Evolutionary conservation across 805 yeast genomes (phyloP), one percentile per base, ranked within the genome.

Genomic region (Candida bentonensis): DNA sequence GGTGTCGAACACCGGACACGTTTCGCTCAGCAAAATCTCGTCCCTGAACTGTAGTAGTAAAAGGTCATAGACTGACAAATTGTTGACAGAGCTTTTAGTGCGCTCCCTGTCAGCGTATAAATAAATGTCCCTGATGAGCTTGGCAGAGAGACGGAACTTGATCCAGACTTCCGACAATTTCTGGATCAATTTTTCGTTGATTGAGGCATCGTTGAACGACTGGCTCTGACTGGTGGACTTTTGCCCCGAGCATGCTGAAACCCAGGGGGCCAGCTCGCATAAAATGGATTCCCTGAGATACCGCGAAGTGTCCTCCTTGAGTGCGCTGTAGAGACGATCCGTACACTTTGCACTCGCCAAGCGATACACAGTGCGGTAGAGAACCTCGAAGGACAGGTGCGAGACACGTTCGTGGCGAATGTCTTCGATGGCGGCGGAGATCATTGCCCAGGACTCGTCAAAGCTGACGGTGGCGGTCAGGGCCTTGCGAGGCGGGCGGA

Each of bases 51-150:
- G 59, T 25, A 70, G 71, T 21, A 86, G 66, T 0, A 95, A 94
- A 41, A 79, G 68, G 55, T 87, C 95, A 55, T 79, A 80, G 2
- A 81, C 69, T 46, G 78, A 76, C 63, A 52, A 74, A 78, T 25
- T 62, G 60, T 50, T 81, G 88, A 51, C 76, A 11, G 36, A 30
- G 13, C 20, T 9, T 15, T 30, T 78, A 22, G 87, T 82, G 52
- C 82, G 86, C 0, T 84, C 95, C 39, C 94, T 71, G 56, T 87
- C 94, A 56, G 88, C 61, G 55, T 87, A 87, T 82, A 87, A 79
- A 57, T 85, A 64, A 2, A 87, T 83, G 59, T 88, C 95, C 53
- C 88, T 74, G 39, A 85, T 73, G 71, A 84, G 76, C 49, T 83
- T 70, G 79, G 84, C 82, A 42, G 81, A 70, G 33, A 78, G 68